Evolutionary conservation across 805 yeast genomes (phyloP).

Genomic region (Peterozyma toletana): DNA sequence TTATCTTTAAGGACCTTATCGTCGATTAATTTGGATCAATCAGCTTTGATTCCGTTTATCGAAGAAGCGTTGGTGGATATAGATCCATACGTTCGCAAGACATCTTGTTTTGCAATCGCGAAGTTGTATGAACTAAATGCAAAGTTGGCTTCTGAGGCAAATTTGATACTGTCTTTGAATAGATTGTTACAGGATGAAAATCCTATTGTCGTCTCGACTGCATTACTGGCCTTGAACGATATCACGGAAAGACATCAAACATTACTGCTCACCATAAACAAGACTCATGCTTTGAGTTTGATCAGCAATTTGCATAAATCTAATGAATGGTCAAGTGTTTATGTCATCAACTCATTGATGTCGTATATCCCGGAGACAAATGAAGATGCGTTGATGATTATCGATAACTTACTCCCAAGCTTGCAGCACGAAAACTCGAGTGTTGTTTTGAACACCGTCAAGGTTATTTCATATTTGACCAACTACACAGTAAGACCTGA

Average conservation of each 20-base stretch:
- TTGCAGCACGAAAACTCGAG: conserved; percentile 77
- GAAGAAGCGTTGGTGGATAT: conserved; percentile 29
- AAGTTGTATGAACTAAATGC: conserved; percentile 55
- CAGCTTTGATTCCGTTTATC: conserved; percentile 22
- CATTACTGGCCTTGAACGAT: conserved; percentile 59
- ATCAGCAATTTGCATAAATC: conserved; percentile 31
- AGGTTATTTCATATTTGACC: conserved; percentile 62
- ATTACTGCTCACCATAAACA: conserved; percentile 47
- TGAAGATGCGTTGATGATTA: conserved; percentile 58
- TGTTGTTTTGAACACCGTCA: conserved; percentile 71
- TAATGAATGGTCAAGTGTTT: conserved; percentile 71
- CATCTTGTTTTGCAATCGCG: conserved; percentile 65
- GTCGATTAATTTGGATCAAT: conserved; percentile 42
- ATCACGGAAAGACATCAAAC: conserved; percentile 51
- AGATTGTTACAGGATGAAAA: conserved; percentile 47
- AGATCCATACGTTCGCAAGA: conserved; percentile 56
- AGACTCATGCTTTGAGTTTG: conserved; percentile 34
- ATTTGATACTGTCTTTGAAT: conserved; percentile 42
- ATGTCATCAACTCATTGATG: conserved; percentile 58
- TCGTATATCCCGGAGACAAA: conserved; percentile 63
- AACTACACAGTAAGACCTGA: conserved; percentile 61
- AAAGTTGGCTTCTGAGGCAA: conserved; percentile 30
- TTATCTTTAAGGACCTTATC: conserved; percentile 61
- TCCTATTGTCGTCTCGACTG: conserved; percentile 60
- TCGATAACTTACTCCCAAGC: conserved; percentile 61